A percentile compares a stretch with the other conserved stretches of the same genome.
phyloP scores from a whole-genome alignment of 345 rosid genomes.

The Reutealis trisperma region DNA sequence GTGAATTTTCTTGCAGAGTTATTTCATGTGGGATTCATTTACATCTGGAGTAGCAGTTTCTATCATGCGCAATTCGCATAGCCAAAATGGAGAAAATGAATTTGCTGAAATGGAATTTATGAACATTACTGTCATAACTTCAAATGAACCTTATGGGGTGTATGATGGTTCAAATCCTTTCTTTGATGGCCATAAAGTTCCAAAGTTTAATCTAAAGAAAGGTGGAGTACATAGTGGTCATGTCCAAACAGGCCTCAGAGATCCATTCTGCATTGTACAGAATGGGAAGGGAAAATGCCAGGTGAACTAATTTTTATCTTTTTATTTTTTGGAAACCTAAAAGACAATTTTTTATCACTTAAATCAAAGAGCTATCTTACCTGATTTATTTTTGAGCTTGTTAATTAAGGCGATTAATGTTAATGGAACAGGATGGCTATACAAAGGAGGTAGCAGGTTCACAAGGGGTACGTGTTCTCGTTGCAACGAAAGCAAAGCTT shows the following conservation, averaged over 20 bases:
- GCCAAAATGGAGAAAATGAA: constrained; percentile 54
- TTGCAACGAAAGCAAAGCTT: constrained; percentile 73
- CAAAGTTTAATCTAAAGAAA: constrained; percentile 56
- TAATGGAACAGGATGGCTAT: constrained; percentile 64
- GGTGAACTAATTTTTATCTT: constrained; percentile 33
- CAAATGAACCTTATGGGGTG: constrained; percentile 71
- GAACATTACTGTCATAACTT: constrained; percentile 82
- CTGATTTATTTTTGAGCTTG: neutral
- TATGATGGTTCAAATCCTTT: constrained; percentile 81
- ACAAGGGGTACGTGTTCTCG: constrained; percentile 70
- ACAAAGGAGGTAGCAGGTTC: constrained; percentile 62
- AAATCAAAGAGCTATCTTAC: neutral
- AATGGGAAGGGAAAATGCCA: constrained; percentile 78
- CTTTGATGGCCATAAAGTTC: constrained; percentile 56
- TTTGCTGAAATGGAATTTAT: constrained; percentile 86
- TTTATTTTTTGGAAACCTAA: too few relatives aligned
- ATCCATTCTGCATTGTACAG: constrained; percentile 58
- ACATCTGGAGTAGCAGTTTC: constrained; percentile 80
- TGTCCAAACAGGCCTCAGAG: constrained; percentile 68
- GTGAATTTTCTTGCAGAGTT: constrained; percentile 47
- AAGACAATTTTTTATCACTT: too few relatives aligned
- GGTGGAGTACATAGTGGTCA: constrained; percentile 89
- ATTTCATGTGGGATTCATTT: constrained; percentile 96
- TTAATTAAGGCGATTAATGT: neutral
- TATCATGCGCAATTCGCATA: constrained; percentile 50